phyloP scores from a whole-genome alignment of 2,329 filamentous ascomycete genomes.

The Zalaria obscura region DNA sequence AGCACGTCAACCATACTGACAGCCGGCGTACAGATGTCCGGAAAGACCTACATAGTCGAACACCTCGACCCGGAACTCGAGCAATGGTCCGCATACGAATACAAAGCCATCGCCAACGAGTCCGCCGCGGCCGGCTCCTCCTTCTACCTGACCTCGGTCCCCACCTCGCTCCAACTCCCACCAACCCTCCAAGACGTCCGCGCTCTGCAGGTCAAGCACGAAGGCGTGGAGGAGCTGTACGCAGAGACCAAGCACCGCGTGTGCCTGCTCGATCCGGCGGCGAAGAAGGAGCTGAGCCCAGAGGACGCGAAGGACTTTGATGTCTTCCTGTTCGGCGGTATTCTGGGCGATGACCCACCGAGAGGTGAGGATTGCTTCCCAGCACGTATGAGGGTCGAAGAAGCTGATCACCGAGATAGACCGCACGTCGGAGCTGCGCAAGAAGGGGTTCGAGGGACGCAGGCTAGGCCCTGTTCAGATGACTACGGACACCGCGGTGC shows the following conservation, averaged over 20 bases:
- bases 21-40: neutral
- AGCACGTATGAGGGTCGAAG: neutral
- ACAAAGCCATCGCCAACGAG: slow-evolving; percentile 74
- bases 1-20: too few relatives aligned
- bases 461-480: slow-evolving; percentile 87
- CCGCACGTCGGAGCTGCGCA: slow-evolving; percentile 85
- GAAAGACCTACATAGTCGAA: slow-evolving; percentile 77
- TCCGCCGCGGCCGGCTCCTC: slow-evolving; percentile 48
- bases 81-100: slow-evolving; percentile 88
- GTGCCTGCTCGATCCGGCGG: slow-evolving; percentile 80
- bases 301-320: slow-evolving; percentile 74
- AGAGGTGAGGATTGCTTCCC: slow-evolving; percentile 44
- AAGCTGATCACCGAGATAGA: slow-evolving; percentile 37
- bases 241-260: slow-evolving; percentile 57
- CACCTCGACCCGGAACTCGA: slow-evolving; percentile 92
- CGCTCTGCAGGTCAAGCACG: slow-evolving; percentile 55
- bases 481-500: slow-evolving; percentile 94
- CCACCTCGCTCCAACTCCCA: slow-evolving; percentile 47
- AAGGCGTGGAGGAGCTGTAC: slow-evolving; percentile 71
- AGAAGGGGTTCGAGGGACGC: slow-evolving; percentile 81
- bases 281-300: slow-evolving; percentile 65
- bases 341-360: slow-evolving; percentile 87
- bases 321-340: slow-evolving; percentile 89
- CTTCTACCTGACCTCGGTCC: slow-evolving; percentile 75
- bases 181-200: slow-evolving; percentile 42